Evolutionary conservation across 75 land plant genomes (phyloP).

Genomic region (Pinus tabuliformis): DNA sequence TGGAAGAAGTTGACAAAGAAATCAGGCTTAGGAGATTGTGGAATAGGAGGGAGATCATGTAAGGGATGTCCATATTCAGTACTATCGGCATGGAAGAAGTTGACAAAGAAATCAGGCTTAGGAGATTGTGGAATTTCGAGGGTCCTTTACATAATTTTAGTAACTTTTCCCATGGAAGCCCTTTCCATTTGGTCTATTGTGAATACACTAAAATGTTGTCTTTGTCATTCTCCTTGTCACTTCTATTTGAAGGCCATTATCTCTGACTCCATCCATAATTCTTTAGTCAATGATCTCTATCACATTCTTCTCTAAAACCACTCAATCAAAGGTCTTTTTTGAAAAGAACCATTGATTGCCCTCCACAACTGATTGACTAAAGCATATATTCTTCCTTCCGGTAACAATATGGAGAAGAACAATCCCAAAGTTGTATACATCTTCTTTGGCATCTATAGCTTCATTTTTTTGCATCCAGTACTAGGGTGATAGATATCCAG

Average conservation of each 20-base stretch:
- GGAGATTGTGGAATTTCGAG: constrained; percentile 44
- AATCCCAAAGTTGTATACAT: constrained; percentile 84
- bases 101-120: no score
- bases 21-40: no score
- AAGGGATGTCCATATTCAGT: no score
- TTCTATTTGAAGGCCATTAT: constrained; percentile 13
- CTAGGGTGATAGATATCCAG: constrained; percentile 21
- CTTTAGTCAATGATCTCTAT: constrained; percentile 45
- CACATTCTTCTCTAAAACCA: constrained; percentile 37
- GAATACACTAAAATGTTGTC: constrained; percentile 77
- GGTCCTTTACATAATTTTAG: constrained; percentile 74
- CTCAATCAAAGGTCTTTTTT: constrained; percentile 46
- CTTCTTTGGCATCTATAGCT: constrained; percentile 38
- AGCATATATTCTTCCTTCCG: constrained; percentile 36
- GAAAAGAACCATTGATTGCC: constrained; percentile 60
- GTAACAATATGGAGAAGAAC: constrained; percentile 63
- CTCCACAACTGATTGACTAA: constrained; percentile 12
- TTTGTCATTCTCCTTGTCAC: constrained; percentile 53
- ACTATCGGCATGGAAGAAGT: no score
- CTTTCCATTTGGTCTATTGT: constrained; percentile 59
- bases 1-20: no score
- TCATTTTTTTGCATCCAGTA: not conserved
- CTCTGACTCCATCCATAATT: constrained; percentile 10
- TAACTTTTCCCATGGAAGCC: constrained; percentile 78
- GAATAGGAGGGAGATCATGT: no score